Base-by-base conservation (phyloP, 805 yeast genomes). In the Babjeviella inositovora region DNA sequence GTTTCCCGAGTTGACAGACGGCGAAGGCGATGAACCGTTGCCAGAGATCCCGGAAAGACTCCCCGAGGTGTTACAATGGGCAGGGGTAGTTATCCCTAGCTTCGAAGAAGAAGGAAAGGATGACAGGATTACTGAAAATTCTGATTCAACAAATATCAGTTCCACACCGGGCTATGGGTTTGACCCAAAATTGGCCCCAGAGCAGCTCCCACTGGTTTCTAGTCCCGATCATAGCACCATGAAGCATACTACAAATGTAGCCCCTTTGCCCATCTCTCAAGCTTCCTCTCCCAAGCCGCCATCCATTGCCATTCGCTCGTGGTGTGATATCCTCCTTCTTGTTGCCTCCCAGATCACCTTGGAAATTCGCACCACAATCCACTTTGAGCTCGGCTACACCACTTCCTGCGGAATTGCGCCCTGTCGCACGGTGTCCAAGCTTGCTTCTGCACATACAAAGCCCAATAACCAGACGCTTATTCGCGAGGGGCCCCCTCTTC, bases 341-440 rank as follows among this genome's bases (percentile, higher is more conserved):
- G 37, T 84, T 0, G 97, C 80, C 0, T 71, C 92, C 0, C 56
- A 57, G 8, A 34, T 74, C 1, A 61, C 76, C 1, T 44, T 41
- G 24, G 58, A 64, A 0, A 46, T 82, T 2, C 53, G 97, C 18
- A 32, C 42, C 8, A 42, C 47, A 9, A 62, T 90, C 4, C 53
- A 49, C 29, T 38, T 52, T 2, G 61, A 57, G 13, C 47, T 87
- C 20, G 75, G 77, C 3, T 90, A 80, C 39, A 80, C 87, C 0
- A 82, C 96, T 0, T 84, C 96, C 0, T 85, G 92, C 11, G 98
- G 98, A 0, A 45, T 90, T 2, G 76, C 79, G 0, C 53, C 74
- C 9, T 77, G 70, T 20, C 82, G 82, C 41, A 67, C 73, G 3
- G 44, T 85, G 8, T 84, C 95, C 2, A 90, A 90, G 41, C 47